Percentiles rank a stretch among this genome's conserved stretches.
Conservation (phyloP, 805 yeast genomes). For the Candida yuanshanica region DNA sequence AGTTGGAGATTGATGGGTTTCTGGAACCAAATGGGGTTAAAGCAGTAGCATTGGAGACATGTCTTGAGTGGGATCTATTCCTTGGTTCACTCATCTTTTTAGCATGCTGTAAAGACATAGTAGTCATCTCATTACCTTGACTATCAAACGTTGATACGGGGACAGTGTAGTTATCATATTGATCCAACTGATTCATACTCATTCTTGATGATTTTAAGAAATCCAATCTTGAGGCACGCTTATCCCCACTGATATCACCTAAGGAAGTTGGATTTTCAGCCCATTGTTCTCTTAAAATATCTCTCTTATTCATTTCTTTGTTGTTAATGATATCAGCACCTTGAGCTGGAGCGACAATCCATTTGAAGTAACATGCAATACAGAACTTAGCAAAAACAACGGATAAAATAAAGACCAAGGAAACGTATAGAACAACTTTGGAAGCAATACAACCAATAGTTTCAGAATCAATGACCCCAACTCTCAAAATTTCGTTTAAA, state of each 20-base stretch:
- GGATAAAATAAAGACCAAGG: slow-evolving; percentile 79
- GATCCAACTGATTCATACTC: slow-evolving; percentile 21
- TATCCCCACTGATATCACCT: slow-evolving; percentile 46
- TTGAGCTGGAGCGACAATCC: slow-evolving; percentile 73
- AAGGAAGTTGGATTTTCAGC: slow-evolving; percentile 53
- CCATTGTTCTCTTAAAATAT: slow-evolving; percentile 78
- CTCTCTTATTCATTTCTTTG: slow-evolving; percentile 57
- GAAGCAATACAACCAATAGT: slow-evolving; percentile 95
- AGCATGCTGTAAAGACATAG: slow-evolving; percentile 64
- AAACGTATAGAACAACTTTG: slow-evolving; percentile 68
- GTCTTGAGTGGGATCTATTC: slow-evolving; percentile 11
- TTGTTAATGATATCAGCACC: slow-evolving; percentile 66
- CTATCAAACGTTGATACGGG: slow-evolving; percentile 7
- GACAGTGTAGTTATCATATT: slow-evolving; percentile 8
- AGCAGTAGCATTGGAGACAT: slow-evolving; percentile 8
- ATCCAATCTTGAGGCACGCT: slow-evolving; percentile 26
- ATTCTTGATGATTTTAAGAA: slow-evolving; percentile 32
- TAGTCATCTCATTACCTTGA: slow-evolving; percentile 32
- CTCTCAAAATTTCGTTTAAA: slow-evolving; percentile 76
- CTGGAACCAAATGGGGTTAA: slow-evolving; percentile 20
- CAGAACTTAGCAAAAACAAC: slow-evolving; percentile 73
- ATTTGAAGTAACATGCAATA: slow-evolving; percentile 84
- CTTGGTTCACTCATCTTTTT: slow-evolving; percentile 11
- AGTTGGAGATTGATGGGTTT: slow-evolving; percentile 20
- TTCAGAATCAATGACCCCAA: slow-evolving; percentile 84